Conservation (phyloP, 73 alveolate genomes). For the Paramecium pentaurelia region DNA sequence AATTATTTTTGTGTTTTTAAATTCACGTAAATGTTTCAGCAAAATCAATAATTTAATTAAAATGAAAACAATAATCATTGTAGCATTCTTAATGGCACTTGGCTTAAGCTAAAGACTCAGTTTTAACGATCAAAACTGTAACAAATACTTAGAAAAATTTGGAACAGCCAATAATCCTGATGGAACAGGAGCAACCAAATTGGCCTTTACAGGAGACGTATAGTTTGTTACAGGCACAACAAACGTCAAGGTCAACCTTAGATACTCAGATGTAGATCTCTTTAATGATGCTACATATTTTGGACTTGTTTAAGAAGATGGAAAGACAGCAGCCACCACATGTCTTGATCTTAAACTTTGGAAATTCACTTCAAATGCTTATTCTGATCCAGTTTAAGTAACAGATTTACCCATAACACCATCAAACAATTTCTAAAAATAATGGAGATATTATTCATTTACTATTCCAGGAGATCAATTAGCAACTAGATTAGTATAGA, state of each 20-base stretch:
- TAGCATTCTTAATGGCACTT: not conserved
- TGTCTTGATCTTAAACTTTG: not conserved
- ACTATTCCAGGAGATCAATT: not conserved
- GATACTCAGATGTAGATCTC: not conserved
- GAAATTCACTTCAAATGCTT: not conserved
- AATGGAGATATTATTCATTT: not conserved
- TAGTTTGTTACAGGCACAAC: not conserved
- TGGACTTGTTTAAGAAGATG: not conserved
- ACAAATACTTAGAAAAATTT: not conserved
- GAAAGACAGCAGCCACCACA: not conserved
- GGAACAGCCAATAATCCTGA: not conserved
- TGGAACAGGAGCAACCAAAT: not conserved
- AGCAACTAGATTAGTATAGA: not conserved
- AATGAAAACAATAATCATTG: not conserved
- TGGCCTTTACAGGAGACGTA: not conserved
- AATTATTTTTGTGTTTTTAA: too few species aligned
- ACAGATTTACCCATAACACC: not conserved
- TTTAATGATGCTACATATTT: not conserved
- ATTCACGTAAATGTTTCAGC: too few species aligned
- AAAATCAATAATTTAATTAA: too few species aligned
- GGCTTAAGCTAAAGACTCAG: not conserved
- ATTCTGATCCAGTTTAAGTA: not conserved
- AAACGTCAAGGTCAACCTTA: not conserved
- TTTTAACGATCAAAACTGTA: not conserved
- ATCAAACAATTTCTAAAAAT: not conserved